Base-by-base conservation (phyloP, 2,329 filamentous ascomycete genomes). In the Trichoderma atroviride region DNA sequence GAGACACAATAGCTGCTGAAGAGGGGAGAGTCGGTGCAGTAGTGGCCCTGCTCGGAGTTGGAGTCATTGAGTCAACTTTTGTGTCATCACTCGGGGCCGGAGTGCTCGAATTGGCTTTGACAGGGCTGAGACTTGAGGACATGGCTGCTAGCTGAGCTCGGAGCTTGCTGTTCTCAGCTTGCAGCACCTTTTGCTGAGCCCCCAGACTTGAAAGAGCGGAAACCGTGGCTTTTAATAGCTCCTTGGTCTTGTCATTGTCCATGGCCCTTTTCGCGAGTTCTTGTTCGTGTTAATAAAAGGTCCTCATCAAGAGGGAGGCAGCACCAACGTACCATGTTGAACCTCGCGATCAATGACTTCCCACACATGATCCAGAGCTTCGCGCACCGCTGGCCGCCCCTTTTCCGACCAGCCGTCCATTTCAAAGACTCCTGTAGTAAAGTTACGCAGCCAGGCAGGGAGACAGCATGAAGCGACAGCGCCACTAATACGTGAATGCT, bases 101-200 rank as follows among this genome's bases (percentile, higher is more conserved):
- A 7, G 27, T 33, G 13, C 35, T 35, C 16, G 47, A 33, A n/a
- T 29, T 29, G 35, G 61, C 35, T 29, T 57, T 13, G 22, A 37
- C n/a, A 60, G 29, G 37, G 4, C 27, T 33, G 1, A 37, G 31
- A 19, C 19, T 43, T n/a, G 40, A 43, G 40, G 58, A 60, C 11
- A 35, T 19, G 19, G 35, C 31, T 6, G 69, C 68, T 11, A 86
- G 70, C 65, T 84, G 78, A 37, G 72, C 74, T 61, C 77, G 79
- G 6, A 87, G 77, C 5, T 76, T 71, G n/a, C 72, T 73, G 62
- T 84, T 85, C 70, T 85, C 82, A 19, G 79, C 73, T 66, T 83
- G 79, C 31, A 86, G 73, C 33, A 14, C 33, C 13, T 35, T 35
- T 13, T 13, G 7, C 11, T 35, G 5, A 13, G 11, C 33, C 4